Conservation (phyloP, 2,329 filamentous ascomycete genomes). For the Trichoderma sp. region DNA sequence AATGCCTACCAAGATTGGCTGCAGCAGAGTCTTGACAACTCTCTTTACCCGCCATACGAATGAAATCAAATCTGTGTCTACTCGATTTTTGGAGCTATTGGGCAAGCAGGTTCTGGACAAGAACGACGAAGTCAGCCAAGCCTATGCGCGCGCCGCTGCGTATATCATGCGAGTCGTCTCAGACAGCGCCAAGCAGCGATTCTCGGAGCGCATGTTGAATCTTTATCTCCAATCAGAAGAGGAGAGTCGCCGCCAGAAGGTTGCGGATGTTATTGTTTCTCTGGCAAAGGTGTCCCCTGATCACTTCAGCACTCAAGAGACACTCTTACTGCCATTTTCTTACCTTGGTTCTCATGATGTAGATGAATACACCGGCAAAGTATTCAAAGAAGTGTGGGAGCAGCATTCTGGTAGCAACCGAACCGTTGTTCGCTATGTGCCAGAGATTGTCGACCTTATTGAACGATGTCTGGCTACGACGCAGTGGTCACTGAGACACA, state of each 20-base stretch:
- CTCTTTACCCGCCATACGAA: slow-evolving; percentile 79
- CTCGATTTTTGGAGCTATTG: slow-evolving; percentile 75
- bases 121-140: slow-evolving; percentile 90
- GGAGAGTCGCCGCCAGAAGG: slow-evolving; percentile 71
- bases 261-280: slow-evolving; percentile 81
- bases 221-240: slow-evolving; percentile 85
- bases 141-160: slow-evolving; percentile 83
- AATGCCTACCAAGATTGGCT: slow-evolving; percentile 92
- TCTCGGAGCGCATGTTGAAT: slow-evolving; percentile 60
- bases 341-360: slow-evolving; percentile 87
- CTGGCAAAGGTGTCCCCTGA: slow-evolving; percentile 88
- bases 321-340: slow-evolving; percentile 78
- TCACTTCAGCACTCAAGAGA: slow-evolving; percentile 77
- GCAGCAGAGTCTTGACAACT: slow-evolving; percentile 80
- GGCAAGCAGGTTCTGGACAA: slow-evolving; percentile 84
- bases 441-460: slow-evolving; percentile 75
- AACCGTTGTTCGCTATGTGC: slow-evolving; percentile 79
- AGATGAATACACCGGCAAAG: slow-evolving; percentile 75
- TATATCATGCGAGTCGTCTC: slow-evolving; percentile 72
- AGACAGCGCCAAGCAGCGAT: slow-evolving; percentile 53
- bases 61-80: slow-evolving; percentile 74
- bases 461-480: slow-evolving; percentile 72
- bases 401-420: slow-evolving; percentile 87
- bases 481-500: slow-evolving; percentile 90
- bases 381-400: slow-evolving; percentile 85